A percentile compares a stretch with the other conserved stretches of the same genome.
Conservation (phyloP, 1,284 basidiomycete genomes). For the Trichosporon sp. region DNA sequence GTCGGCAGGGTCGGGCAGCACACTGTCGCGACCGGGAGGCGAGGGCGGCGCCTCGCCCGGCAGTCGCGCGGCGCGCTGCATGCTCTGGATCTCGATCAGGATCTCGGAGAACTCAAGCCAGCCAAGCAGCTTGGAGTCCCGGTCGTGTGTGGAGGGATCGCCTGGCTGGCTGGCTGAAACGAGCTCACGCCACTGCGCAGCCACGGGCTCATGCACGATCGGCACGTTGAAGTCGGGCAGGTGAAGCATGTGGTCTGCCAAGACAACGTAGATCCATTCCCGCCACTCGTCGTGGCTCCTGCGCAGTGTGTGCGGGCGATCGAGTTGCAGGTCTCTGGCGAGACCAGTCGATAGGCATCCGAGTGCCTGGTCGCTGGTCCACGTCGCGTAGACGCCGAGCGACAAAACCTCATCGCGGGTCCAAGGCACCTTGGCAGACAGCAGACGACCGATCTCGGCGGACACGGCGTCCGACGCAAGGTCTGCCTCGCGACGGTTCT, state of each 20-base stretch:
- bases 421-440: slow-evolving; percentile 39
- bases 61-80: slow-evolving; percentile 20
- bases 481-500: slow-evolving; percentile 37
- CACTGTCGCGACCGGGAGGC: slow-evolving; percentile 8
- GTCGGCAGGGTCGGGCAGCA: not conserved
- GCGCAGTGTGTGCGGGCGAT: slow-evolving; percentile 36
- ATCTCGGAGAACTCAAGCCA: slow-evolving; percentile 56
- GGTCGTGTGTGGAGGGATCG: slow-evolving; percentile 48
- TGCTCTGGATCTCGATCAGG: slow-evolving; percentile 42
- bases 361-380: slow-evolving; percentile 49
- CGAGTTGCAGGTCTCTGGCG: slow-evolving; percentile 42
- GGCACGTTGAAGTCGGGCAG: slow-evolving; percentile 46
- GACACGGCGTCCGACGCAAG: slow-evolving; percentile 35
- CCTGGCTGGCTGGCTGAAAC: slow-evolving; percentile 34
- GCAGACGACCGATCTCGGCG: slow-evolving; percentile 42
- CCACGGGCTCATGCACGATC: slow-evolving; percentile 41
- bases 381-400: slow-evolving; percentile 52
- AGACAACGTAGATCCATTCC: slow-evolving; percentile 53
- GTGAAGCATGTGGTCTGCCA: slow-evolving; percentile 51
- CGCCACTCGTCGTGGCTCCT: slow-evolving; percentile 52
- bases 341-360: slow-evolving; percentile 46
- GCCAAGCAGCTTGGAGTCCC: slow-evolving; percentile 53
- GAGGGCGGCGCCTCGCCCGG: slow-evolving; percentile 20
- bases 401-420: slow-evolving; percentile 50
- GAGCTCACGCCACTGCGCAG: slow-evolving; percentile 47